Conservation (phyloP, 108 stramenopile genomes). For the Fistulifera solaris region DNA sequence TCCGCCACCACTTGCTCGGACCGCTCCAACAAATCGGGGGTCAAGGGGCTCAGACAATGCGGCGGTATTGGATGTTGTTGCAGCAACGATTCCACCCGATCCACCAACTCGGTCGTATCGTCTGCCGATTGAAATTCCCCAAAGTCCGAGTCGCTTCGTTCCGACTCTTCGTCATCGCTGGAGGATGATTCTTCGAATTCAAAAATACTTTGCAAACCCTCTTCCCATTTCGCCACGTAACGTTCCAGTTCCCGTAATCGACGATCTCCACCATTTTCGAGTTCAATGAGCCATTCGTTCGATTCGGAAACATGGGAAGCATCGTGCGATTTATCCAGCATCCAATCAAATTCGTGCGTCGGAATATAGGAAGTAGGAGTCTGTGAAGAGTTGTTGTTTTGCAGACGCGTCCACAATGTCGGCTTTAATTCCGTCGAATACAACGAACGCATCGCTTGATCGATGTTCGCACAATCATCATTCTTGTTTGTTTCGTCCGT, state of each 20-base stretch:
- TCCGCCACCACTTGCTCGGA: background rate
- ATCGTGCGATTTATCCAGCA: background rate
- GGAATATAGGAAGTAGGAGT: conserved; percentile 2
- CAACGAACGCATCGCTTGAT: conserved; percentile 1
- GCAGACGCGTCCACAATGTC: background rate
- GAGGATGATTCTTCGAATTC: background rate
- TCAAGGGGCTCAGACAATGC: background rate
- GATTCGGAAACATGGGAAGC: background rate
- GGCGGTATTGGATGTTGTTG: background rate
- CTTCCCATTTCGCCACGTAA: background rate
- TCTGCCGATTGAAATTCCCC: conserved; percentile 3
- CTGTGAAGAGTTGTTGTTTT: background rate
- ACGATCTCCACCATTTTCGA: background rate
- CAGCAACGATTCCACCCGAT: background rate
- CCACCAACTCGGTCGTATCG: background rate
- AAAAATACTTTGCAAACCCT: background rate
- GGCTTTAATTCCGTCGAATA: background rate
- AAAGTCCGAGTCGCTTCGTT: background rate
- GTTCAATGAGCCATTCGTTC: background rate
- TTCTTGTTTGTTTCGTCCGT: too few species aligned
- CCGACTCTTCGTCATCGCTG: background rate
- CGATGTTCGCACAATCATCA: conserved; percentile 1
- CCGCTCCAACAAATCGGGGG: background rate
- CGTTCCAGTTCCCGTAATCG: background rate
- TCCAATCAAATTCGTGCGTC: conserved; percentile 1